A percentile compares a stretch with the other conserved stretches of the same genome.
Evolutionary conservation across 352 stramenopile species (phyloP).

Genomic region (Saprolegnia parasitica): DNA sequence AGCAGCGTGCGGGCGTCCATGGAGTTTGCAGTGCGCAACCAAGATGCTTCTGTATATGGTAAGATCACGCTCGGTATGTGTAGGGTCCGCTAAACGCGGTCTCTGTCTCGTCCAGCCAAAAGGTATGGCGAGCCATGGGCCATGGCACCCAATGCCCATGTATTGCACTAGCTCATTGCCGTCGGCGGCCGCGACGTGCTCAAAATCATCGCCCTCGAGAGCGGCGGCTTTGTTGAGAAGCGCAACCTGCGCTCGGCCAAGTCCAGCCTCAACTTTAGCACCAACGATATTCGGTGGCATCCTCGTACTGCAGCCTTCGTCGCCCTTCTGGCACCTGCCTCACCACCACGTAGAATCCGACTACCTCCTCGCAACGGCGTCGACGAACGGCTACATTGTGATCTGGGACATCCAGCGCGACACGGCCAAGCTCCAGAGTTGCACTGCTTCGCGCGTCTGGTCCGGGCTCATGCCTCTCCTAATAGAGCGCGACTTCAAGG

Average conservation of each 20-base stretch:
- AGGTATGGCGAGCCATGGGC: conserved; percentile 22
- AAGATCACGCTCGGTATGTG: background rate
- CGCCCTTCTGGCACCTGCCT: background rate
- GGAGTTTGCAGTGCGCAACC: conserved; percentile 46
- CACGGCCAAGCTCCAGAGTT: conserved; percentile 85
- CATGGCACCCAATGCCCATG: background rate
- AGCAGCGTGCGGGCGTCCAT: conserved; percentile 72
- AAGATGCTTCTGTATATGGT: background rate
- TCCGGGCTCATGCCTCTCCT: background rate
- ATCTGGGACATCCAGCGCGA: conserved; percentile 86
- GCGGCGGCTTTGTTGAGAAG: conserved; percentile 72
- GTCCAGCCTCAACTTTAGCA: conserved; percentile 82
- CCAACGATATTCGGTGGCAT: conserved; percentile 87
- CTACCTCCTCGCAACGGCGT: conserved; percentile 76
- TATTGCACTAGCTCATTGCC: conserved; percentile 44
- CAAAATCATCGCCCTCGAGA: conserved; percentile 78
- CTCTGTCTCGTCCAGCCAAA: conserved; percentile 76
- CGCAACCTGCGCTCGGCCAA: conserved; percentile 81
- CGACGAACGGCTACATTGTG: conserved; percentile 77
- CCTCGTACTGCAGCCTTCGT: conserved; percentile 45
- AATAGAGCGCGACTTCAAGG: conserved; percentile 70
- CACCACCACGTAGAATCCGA: conserved; percentile 49
- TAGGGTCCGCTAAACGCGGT: conserved; percentile 79
- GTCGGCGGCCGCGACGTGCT: conserved; percentile 83
- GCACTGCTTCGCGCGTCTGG: background rate